Evolutionary conservation across 805 yeast genomes (phyloP).

Genomic region (Helenozyma baotianmanensis): DNA sequence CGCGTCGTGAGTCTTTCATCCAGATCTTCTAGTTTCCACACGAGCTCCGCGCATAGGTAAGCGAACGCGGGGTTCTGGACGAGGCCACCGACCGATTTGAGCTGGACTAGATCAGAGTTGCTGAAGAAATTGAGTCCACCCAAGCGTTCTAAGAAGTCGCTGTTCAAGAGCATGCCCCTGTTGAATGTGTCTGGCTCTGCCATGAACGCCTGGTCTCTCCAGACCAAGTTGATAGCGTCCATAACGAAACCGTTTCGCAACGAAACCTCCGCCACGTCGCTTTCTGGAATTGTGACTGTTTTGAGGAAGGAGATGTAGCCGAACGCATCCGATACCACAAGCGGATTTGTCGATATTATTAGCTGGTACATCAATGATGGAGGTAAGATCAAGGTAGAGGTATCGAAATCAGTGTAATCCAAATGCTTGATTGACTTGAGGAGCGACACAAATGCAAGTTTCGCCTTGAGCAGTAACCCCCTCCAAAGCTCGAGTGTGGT

Average conservation of each 20-base stretch:
- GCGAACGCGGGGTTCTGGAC: conserved; percentile 52
- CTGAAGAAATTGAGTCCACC: conserved; percentile 27
- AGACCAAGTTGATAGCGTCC: conserved; percentile 51
- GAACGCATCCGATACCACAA: conserved; percentile 42
- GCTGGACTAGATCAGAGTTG: conserved; percentile 25
- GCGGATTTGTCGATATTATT: conserved; percentile 40
- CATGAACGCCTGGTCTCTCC: conserved; percentile 53
- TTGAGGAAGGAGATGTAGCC: conserved; percentile 43
- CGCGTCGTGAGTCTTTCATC: conserved; percentile 27
- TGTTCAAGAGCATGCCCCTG: conserved; percentile 37
- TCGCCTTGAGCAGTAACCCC: conserved; percentile 3
- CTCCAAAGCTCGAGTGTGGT: conserved; percentile 1
- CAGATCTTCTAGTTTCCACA: conserved; percentile 46
- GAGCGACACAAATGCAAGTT: conserved; percentile 23
- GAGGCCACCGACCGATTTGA: conserved; percentile 35
- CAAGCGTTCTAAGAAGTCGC: conserved; percentile 27
- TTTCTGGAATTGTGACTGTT: conserved; percentile 18
- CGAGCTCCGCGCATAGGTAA: conserved; percentile 36
- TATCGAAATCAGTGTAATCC: too few relatives aligned
- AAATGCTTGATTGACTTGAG: not conserved
- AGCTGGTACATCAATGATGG: conserved; percentile 35
- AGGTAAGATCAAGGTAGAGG: conserved; percentile 24
- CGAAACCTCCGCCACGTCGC: conserved; percentile 18
- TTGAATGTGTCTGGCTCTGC: conserved; percentile 27
- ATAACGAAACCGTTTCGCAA: conserved; percentile 48